A percentile compares a stretch with the other conserved stretches of the same genome.
phyloP scores from a whole-genome alignment of 2,329 filamentous ascomycete species.

The Amesomyces nigricolor region DNA sequence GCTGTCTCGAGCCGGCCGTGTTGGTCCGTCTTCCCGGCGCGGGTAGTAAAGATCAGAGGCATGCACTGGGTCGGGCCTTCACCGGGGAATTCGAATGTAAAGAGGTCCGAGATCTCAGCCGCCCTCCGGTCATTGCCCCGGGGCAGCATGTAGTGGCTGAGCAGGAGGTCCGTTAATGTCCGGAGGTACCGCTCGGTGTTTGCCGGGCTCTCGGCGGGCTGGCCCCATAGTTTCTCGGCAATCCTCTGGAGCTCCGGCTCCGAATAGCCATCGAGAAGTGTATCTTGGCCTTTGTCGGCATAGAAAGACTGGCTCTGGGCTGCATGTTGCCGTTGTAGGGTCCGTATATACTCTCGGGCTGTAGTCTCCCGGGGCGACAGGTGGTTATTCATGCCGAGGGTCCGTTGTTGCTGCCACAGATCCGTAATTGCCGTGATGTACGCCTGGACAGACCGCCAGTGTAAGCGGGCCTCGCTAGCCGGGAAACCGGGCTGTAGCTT shows the following conservation, averaged over 20 bases:
- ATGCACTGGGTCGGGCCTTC: constrained; percentile 2
- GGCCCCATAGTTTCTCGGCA: not conserved
- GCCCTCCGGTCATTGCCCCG: not conserved
- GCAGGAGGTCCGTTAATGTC: not conserved
- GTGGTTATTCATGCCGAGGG: constrained; percentile 1
- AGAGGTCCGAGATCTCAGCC: not conserved
- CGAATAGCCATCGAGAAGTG: not conserved
- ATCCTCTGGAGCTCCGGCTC: not conserved
- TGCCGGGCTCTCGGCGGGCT: no score
- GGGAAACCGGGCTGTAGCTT: not conserved
- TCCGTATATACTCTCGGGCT: not conserved
- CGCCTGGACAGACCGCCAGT: not conserved
- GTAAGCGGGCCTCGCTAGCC: not conserved
- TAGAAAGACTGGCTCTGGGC: not conserved
- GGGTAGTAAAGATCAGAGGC: not conserved
- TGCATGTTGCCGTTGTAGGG: not conserved
- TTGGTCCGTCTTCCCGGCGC: no score
- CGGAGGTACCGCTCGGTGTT: not conserved
- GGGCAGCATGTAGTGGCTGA: constrained; percentile 1
- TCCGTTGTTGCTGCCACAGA: not conserved
- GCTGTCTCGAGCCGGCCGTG: not conserved
- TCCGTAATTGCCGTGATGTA: constrained; percentile 3
- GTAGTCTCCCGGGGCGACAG: not conserved
- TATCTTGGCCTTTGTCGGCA: not conserved
- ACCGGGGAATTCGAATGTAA: constrained; percentile 2